Percentiles rank a stretch among this genome's conserved stretches.
Conservation (phyloP, 2,329 filamentous ascomycete species). For the Fusarium keratoplasticum region DNA sequence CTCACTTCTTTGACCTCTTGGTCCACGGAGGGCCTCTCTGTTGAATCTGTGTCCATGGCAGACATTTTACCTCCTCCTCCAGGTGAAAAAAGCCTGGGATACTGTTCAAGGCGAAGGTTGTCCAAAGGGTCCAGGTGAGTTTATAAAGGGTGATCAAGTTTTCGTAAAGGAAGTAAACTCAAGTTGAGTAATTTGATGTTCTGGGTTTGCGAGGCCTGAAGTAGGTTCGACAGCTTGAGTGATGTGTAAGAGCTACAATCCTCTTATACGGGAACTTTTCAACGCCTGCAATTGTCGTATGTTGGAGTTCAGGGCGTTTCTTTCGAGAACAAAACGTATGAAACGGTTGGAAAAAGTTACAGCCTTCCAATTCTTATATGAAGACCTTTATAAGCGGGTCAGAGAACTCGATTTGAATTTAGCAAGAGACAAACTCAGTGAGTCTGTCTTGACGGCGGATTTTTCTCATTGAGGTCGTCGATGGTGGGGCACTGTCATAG, state of each 20-base stretch:
- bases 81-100: not conserved
- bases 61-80: not conserved
- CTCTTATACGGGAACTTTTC: slow-evolving; percentile 11
- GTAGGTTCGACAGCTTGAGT: not conserved
- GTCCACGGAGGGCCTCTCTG: not conserved
- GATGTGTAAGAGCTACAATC: not conserved
- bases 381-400: not conserved
- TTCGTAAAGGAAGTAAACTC: not conserved
- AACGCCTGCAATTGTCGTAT: not conserved
- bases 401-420: not conserved
- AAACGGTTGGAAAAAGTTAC: no score
- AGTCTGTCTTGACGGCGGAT: slow-evolving; percentile 13
- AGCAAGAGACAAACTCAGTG: slow-evolving; percentile 1
- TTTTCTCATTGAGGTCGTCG: slow-evolving; percentile 33
- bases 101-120: not conserved
- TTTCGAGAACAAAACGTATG: not conserved
- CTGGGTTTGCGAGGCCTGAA: not conserved
- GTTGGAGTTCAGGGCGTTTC: not conserved
- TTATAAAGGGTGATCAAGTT: not conserved
- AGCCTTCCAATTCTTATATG: not conserved
- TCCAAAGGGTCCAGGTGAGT: not conserved
- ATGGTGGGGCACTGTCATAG: slow-evolving; percentile 23
- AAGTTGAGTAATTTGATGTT: not conserved
- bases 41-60: not conserved
- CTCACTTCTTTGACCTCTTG: not conserved